These are phyloP conservation scores for Glaciozyma martinii DNA, from an alignment of 768 basidiomycete genomes.

Conservation along the genomic window DNA sequence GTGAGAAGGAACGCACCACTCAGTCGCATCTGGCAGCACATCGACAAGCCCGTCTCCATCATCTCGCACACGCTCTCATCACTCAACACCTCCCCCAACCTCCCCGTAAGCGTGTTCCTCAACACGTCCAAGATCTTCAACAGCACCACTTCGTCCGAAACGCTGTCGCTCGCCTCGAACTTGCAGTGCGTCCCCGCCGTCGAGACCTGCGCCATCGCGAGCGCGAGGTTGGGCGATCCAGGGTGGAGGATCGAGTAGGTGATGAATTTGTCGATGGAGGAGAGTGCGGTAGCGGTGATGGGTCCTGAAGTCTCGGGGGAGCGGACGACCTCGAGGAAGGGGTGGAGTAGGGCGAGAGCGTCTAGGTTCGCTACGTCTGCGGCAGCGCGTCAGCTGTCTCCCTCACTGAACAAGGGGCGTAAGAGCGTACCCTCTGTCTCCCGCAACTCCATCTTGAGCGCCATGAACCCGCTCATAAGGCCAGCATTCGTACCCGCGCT, in stretches of 20 bases:
- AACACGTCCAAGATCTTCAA: slow-evolving; percentile 75
- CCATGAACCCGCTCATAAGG: slow-evolving; percentile 86
- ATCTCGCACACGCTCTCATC: slow-evolving; percentile 97
- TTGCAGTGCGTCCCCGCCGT: slow-evolving; percentile 89
- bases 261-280: slow-evolving; percentile 80
- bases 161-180: slow-evolving; percentile 93
- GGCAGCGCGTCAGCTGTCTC: neutral
- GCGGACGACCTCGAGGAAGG: slow-evolving; percentile 86
- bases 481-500: slow-evolving; percentile 42
- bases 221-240: slow-evolving; percentile 51
- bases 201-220: slow-evolving; percentile 70
- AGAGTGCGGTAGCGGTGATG: slow-evolving; percentile 88
- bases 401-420: too few relatives aligned
- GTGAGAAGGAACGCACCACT: slow-evolving; percentile 56
- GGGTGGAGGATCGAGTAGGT: slow-evolving; percentile 61
- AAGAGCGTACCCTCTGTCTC: slow-evolving; percentile 52
- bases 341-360: slow-evolving; percentile 52
- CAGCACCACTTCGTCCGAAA: slow-evolving; percentile 93
- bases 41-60: slow-evolving; percentile 92
- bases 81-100: slow-evolving; percentile 61
- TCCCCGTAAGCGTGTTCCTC: slow-evolving; percentile 39
- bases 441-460: slow-evolving; percentile 64
- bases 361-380: slow-evolving; percentile 32
- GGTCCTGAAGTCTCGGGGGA: slow-evolving; percentile 93
- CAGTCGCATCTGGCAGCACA: slow-evolving; percentile 93